A percentile compares a stretch with the other conserved stretches of the same genome.
Evolutionary conservation across 257 asterid genomes (phyloP).

Genomic region (Plantago elongata): DNA sequence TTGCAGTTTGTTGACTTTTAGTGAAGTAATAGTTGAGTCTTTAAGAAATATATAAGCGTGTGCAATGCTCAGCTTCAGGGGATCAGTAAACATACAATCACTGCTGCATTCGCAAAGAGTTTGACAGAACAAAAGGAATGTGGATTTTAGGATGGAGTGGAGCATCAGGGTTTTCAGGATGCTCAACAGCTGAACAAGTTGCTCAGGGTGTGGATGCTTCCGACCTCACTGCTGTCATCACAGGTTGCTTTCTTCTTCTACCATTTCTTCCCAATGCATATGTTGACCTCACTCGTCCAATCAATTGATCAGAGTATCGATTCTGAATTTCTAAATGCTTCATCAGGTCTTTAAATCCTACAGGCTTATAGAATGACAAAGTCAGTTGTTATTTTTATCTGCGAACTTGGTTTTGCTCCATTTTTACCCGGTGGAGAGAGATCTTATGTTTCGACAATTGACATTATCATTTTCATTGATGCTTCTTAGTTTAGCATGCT

Average conservation of each 20-base stretch:
- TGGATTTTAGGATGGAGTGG: slow-evolving; percentile 57
- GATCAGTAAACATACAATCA: too few relatives aligned
- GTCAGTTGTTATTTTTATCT: not conserved
- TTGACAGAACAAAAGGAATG: slow-evolving; percentile 26
- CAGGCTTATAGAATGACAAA: not conserved
- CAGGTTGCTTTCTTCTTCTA: slow-evolving; percentile 26
- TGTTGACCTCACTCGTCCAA: too few relatives aligned
- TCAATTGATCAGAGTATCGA: too few relatives aligned
- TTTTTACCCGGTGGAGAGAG: not conserved
- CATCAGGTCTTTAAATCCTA: not conserved
- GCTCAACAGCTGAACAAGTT: slow-evolving; percentile 59
- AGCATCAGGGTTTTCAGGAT: slow-evolving; percentile 49
- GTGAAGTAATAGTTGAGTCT: too few relatives aligned
- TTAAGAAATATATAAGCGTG: too few relatives aligned
- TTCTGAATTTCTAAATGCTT: too few relatives aligned
- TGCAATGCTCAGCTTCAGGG: too few relatives aligned
- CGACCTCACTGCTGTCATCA: slow-evolving; percentile 58
- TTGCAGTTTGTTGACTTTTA: too few relatives aligned
- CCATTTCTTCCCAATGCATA: slow-evolving; percentile 11
- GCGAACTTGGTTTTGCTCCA: not conserved
- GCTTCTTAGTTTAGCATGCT: too few relatives aligned
- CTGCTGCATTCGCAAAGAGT: too few relatives aligned
- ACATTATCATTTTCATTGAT: too few relatives aligned
- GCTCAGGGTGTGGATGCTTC: slow-evolving; percentile 50
- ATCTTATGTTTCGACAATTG: too few relatives aligned